Conservation (phyloP, 1,284 basidiomycete species). For the Afroboletus lepidellus region DNA sequence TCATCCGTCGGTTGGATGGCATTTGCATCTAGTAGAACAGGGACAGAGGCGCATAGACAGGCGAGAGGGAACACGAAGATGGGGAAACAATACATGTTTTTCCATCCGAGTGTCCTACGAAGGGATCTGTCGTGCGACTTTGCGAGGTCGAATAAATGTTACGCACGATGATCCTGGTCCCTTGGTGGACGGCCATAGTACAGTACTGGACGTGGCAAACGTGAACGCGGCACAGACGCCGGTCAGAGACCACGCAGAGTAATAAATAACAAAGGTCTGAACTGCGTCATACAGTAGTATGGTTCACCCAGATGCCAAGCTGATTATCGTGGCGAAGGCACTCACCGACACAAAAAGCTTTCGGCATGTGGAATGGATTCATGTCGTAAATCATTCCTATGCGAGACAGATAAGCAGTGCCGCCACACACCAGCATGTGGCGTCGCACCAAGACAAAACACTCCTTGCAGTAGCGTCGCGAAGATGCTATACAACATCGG, state of each 20-base stretch:
- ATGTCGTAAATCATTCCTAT: constrained; percentile 63
- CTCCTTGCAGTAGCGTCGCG: constrained; percentile 25
- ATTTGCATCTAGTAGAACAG: constrained; percentile 43
- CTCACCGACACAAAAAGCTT: constrained; percentile 55
- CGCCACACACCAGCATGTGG: neutral
- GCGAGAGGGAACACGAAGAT: constrained; percentile 48
- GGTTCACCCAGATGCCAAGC: neutral
- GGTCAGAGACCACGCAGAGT: constrained; percentile 48
- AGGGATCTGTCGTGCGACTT: neutral
- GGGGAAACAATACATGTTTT: constrained; percentile 40
- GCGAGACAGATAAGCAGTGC: constrained; percentile 7
- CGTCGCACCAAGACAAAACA: constrained; percentile 29
- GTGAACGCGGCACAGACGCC: constrained; percentile 52
- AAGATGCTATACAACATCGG: constrained; percentile 23
- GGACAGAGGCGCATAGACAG: constrained; percentile 43
- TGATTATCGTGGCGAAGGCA: neutral
- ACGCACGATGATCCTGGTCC: constrained; percentile 34
- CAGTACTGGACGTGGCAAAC: constrained; percentile 44
- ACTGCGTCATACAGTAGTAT: constrained; percentile 5
- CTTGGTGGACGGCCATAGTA: constrained; percentile 46
- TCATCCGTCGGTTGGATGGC: constrained; percentile 47
- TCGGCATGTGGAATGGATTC: constrained; percentile 57
- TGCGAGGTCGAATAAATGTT: neutral
- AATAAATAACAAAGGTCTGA: constrained; percentile 31
- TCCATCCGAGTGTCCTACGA: constrained; percentile 43